Conservation (phyloP, 108 stramenopile genomes). For the Skeletonema grethae region DNA sequence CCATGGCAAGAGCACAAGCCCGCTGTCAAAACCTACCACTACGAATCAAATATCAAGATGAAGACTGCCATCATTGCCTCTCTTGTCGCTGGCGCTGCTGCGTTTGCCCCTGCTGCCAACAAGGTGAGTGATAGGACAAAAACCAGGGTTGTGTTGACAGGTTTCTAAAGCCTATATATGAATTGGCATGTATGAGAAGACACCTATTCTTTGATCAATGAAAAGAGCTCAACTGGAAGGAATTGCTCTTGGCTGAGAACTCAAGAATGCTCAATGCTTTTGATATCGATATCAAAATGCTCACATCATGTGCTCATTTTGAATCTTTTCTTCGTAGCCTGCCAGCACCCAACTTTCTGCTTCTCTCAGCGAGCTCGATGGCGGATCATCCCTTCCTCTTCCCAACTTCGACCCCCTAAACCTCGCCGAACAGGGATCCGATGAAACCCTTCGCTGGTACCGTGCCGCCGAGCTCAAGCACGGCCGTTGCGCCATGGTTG, state of each 20-base stretch:
- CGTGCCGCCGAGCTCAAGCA: conserved; percentile 88
- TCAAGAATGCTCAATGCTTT: background rate
- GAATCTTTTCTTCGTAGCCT: conserved; percentile 5
- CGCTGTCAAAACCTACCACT: background rate
- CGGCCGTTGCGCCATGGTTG: conserved; percentile 86
- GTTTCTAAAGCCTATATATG: too few species aligned
- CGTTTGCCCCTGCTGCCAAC: conserved; percentile 38
- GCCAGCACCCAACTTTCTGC: conserved; percentile 53
- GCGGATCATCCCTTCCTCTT: conserved; percentile 73
- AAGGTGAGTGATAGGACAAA: background rate
- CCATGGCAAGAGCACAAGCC: conserved; percentile 2
- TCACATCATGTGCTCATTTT: conserved; percentile 7
- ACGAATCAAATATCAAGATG: conserved; percentile 31
- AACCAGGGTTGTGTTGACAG: background rate
- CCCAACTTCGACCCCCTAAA: conserved; percentile 76
- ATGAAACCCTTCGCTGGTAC: conserved; percentile 82
- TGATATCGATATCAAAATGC: background rate
- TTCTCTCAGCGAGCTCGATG: conserved; percentile 56
- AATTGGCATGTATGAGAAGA: background rate
- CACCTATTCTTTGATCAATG: background rate
- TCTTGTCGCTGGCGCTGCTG: conserved; percentile 56
- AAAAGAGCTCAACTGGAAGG: background rate
- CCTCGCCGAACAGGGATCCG: conserved; percentile 60
- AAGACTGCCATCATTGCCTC: conserved; percentile 61
- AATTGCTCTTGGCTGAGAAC: background rate